These are phyloP conservation scores for Berkeleyomyces rouxiae DNA, from an alignment of 2,329 filamentous ascomycete species.

Conservation along the genomic window DNA sequence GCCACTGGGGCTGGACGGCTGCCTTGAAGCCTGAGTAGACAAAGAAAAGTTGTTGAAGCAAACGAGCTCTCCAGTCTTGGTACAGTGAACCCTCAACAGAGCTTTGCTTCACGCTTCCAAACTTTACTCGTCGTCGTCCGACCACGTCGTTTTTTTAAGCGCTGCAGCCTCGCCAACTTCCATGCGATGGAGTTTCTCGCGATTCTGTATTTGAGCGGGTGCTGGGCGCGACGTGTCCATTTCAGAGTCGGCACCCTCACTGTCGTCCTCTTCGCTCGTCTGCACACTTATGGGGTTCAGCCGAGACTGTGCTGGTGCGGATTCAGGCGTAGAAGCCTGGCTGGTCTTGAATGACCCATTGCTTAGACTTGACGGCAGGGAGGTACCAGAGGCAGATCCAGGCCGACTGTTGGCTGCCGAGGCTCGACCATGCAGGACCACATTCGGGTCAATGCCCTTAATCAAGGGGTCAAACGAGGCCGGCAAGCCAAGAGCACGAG, in stretches of 20 bases:
- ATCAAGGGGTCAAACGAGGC: slow-evolving; percentile 47
- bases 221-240: slow-evolving; percentile 30
- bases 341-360: not conserved
- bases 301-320: not conserved
- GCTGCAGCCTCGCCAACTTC: slow-evolving; percentile 41
- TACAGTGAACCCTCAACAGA: not conserved
- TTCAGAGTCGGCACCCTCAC: slow-evolving; percentile 24
- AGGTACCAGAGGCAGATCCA: slow-evolving; percentile 3
- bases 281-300: slow-evolving; percentile 12
- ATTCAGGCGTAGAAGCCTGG: not conserved
- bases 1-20: not conserved
- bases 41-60: not conserved
- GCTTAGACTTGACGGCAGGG: not conserved
- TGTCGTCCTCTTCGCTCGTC: slow-evolving; percentile 23
- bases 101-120: not conserved
- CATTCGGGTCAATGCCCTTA: slow-evolving; percentile 32
- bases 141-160: slow-evolving; percentile 25
- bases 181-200: slow-evolving; percentile 40
- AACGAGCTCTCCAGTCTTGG: not conserved
- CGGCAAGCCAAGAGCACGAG: slow-evolving; percentile 44
- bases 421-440: slow-evolving; percentile 15
- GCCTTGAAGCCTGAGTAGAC: not conserved
- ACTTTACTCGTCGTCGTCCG: slow-evolving; percentile 24
- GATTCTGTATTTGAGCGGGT: slow-evolving; percentile 30
- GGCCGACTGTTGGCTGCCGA: slow-evolving; percentile 11